phyloP scores from a whole-genome alignment of 768 basidiomycete genomes.

The Fibroporia radiculosa region DNA sequence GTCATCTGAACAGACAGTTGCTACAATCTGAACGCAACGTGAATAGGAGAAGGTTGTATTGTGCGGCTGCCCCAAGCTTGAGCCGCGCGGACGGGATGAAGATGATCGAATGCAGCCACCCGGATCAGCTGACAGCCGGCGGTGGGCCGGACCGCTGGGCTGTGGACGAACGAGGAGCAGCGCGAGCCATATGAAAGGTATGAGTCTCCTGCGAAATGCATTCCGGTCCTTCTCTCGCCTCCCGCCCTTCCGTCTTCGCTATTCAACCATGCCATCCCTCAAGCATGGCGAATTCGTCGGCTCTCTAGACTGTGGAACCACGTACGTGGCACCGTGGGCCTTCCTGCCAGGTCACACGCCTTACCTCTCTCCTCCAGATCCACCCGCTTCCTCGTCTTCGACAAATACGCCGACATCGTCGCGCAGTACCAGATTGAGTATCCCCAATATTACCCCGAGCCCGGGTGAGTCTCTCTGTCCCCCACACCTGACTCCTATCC shows the following conservation, averaged over 20 bases:
- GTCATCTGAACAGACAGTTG: too few relatives aligned
- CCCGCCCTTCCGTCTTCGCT: neutral
- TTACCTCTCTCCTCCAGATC: slow-evolving; percentile 42
- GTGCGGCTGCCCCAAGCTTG: neutral
- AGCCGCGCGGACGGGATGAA: neutral
- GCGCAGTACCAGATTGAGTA: slow-evolving; percentile 90
- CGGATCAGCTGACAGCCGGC: slow-evolving; percentile 5
- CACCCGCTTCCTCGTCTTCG: slow-evolving; percentile 87
- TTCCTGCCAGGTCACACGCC: neutral
- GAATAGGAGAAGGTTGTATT: too few relatives aligned
- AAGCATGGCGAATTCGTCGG: slow-evolving; percentile 82
- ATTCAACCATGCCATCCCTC: slow-evolving; percentile 26
- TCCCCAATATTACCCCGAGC: slow-evolving; percentile 86
- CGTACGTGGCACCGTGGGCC: slow-evolving; percentile 45
- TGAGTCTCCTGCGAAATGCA: neutral
- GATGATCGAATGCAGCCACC: slow-evolving; percentile 2
- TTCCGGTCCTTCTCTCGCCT: slow-evolving; percentile 1
- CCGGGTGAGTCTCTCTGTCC: slow-evolving; percentile 45
- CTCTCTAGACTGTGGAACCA: slow-evolving; percentile 91
- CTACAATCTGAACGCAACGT: too few relatives aligned
- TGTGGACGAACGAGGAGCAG: neutral
- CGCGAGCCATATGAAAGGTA: slow-evolving; percentile 1
- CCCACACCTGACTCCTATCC: neutral
- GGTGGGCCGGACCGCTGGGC: slow-evolving; percentile 1
- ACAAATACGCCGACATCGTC: slow-evolving; percentile 79